These are phyloP conservation scores for Erysimum cheiri DNA, from an alignment of 441 rosid species.

Conservation along the genomic window DNA sequence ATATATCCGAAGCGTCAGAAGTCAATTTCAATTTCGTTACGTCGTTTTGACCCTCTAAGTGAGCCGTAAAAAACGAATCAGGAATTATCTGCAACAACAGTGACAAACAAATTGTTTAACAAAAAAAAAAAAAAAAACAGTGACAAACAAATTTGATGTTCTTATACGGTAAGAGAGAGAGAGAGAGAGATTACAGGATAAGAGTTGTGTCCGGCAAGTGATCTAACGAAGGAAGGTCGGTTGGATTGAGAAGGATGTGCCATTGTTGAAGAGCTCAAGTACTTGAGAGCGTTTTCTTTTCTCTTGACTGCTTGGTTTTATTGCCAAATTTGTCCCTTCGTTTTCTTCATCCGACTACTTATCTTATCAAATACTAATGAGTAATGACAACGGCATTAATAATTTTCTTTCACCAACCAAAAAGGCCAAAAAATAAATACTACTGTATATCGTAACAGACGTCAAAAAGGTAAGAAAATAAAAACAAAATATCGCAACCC, in stretches of 20 bases:
- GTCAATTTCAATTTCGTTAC: neutral
- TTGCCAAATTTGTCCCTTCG: neutral
- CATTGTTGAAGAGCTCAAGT: neutral
- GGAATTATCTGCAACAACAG: constrained; percentile 3
- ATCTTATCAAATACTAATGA: no score
- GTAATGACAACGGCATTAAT: neutral
- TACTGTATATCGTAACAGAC: no score
- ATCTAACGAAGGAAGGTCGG: neutral
- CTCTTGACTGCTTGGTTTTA: no score
- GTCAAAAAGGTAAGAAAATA: no score
- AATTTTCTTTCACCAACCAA: neutral
- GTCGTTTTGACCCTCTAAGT: neutral
- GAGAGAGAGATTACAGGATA: neutral
- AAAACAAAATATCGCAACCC: no score
- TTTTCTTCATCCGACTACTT: no score
- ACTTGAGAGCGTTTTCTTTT: no score
- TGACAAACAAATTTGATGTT: neutral
- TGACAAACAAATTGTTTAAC: neutral
- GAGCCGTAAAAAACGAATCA: neutral
- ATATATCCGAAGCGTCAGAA: constrained; percentile 19
- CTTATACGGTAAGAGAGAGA: neutral
- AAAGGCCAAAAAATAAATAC: no score
- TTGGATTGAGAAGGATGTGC: neutral
- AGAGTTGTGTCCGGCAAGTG: neutral
- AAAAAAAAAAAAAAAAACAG: no score